Evolutionary conservation across 2,329 filamentous ascomycete species (phyloP), one percentile per base, ranked within the genome.

Genomic region (Fusarium algeriense): DNA sequence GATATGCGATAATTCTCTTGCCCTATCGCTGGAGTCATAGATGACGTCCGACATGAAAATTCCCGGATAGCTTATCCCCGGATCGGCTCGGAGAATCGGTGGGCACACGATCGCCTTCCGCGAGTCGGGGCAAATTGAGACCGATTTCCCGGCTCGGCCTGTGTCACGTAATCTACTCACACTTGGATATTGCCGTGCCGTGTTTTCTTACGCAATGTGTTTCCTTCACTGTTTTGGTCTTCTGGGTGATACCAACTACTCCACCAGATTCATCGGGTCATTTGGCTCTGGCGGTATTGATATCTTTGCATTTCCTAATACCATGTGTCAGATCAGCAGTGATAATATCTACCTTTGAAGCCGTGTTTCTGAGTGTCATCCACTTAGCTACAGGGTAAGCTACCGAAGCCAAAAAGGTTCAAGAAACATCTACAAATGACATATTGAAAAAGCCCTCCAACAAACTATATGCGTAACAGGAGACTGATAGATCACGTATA

Each of bases 21-120:
- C 60, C 35, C 62, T 41, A 60, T 46, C 44, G 53, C 48, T 52
- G 53, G 38, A 58, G 30, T 46, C 57, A 73, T 75, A 44, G 48
- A 67, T 67, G 75, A 77, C 75, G 75, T 77, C 70, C 62, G 63
- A 70, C 60, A 74, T 54, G 46, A 75, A 73, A 73, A 68, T 67
- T 58, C 43, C 55, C 62, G 60, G 57, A 38, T 57, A 54, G 58
- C 69, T 76, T 76, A 74, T 73, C 68, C 53, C 75, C 72, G 75
- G 66, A 26, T n/a, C 57, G 53, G 61, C 56, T 74, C 75, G 75
- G 75, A 52, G 46, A 70, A 73, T 73, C 55, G 49, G 34, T 38
- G 57, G 66, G 48, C 71, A 70, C 70, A 66, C 66, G 65, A 69
- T 68, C 46, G 52, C 35, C 37, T 53, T 70, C 58, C 54, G 38